These are phyloP conservation scores for Neurospora sp. DNA, from an alignment of 495 filamentous ascomycete genomes.

Conservation along the genomic window DNA sequence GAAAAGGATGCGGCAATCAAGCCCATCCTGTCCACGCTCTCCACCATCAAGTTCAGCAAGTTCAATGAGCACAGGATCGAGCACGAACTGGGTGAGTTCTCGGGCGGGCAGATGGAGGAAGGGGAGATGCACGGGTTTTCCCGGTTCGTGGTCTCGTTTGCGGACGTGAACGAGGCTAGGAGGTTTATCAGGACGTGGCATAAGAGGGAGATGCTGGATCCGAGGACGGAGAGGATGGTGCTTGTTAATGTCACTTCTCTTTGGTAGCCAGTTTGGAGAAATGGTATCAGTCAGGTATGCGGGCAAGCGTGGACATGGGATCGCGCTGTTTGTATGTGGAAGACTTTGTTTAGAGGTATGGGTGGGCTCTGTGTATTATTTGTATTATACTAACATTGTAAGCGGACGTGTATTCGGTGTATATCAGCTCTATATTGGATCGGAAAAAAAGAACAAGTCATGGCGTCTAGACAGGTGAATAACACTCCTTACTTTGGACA, in stretches of 20 bases:
- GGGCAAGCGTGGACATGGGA: background rate
- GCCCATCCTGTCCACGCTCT: background rate
- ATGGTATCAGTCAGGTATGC: too few species aligned
- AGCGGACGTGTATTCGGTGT: background rate
- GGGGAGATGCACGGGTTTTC: slow-evolving; percentile 3
- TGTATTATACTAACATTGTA: background rate
- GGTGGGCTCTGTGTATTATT: background rate
- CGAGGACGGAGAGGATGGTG: slow-evolving; percentile 7
- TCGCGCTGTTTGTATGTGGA: background rate
- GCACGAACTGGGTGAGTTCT: background rate
- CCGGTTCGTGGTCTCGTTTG: slow-evolving; percentile 41
- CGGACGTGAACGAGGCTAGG: slow-evolving; percentile 36
- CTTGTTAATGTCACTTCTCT: slow-evolving; percentile 36
- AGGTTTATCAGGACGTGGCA: slow-evolving; percentile 51
- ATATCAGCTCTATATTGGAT: background rate
- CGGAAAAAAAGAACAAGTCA: background rate
- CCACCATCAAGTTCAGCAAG: background rate
- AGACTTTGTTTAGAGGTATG: background rate
- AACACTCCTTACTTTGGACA: background rate
- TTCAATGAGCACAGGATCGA: background rate
- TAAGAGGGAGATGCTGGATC: slow-evolving; percentile 29
- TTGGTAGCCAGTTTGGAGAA: slow-evolving; percentile 25
- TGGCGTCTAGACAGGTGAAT: background rate
- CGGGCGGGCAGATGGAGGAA: background rate
- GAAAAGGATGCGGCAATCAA: background rate